phyloP scores from a whole-genome alignment of 352 stramenopile species.

The Pythium phragmiticola region DNA sequence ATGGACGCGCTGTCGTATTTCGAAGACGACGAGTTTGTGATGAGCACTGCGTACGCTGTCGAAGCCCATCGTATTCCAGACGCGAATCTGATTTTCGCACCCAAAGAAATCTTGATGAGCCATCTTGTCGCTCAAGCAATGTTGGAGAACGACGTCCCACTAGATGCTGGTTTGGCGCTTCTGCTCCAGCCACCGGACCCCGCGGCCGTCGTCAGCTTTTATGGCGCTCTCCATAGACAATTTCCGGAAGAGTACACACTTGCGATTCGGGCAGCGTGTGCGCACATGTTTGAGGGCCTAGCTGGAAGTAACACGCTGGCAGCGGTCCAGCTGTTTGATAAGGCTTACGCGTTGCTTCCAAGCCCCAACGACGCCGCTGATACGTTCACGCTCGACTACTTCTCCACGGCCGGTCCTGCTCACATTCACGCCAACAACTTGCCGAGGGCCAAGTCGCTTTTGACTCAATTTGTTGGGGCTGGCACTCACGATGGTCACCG shows the following conservation, averaged over 20 bases:
- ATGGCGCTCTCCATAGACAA: neutral
- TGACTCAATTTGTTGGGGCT: slow-evolving; percentile 3
- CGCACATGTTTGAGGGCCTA: slow-evolving; percentile 10
- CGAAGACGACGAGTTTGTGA: slow-evolving; percentile 5
- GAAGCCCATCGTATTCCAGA: neutral
- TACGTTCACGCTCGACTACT: neutral
- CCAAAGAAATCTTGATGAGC: neutral
- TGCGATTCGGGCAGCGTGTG: neutral
- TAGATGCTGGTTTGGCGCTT: slow-evolving; percentile 5
- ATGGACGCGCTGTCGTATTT: neutral
- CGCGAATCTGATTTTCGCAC: neutral
- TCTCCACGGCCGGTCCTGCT: neutral
- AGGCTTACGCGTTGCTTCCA: slow-evolving; percentile 5
- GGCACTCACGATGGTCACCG: slow-evolving; percentile 5
- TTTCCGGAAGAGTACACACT: slow-evolving; percentile 1
- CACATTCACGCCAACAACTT: neutral
- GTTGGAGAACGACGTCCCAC: neutral
- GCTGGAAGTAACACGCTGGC: neutral
- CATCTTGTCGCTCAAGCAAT: neutral
- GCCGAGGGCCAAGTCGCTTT: neutral
- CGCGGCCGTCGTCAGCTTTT: neutral
- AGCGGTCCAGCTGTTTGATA: neutral
- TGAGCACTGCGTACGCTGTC: neutral
- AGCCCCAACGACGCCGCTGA: slow-evolving; percentile 5
- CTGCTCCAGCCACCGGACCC: slow-evolving; percentile 3